Percentiles rank a stretch among this genome's conserved stretches.
These are phyloP conservation scores for Murraya koenigii DNA, from an alignment of 345 rosid genomes.

Conservation along the genomic window DNA sequence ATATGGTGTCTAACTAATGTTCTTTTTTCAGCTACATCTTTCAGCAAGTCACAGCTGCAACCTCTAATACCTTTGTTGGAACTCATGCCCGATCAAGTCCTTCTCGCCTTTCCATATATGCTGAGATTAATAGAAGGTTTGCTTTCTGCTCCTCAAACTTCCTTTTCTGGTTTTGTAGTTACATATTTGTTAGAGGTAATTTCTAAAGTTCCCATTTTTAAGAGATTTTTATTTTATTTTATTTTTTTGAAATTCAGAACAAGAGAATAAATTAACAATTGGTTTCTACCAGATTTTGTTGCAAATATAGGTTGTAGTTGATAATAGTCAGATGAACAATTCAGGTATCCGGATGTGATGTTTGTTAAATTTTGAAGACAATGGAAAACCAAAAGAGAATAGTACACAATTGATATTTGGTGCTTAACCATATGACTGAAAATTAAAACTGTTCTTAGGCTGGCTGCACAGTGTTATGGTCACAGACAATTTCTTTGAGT, in stretches of 20 bases:
- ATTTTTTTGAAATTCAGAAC: background rate
- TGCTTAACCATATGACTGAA: background rate
- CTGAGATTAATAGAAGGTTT: constrained; percentile 54
- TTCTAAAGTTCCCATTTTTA: no score
- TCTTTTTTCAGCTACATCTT: constrained; percentile 70
- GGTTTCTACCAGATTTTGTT: background rate
- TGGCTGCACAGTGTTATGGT: background rate
- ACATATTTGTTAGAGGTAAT: background rate
- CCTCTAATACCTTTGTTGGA: constrained; percentile 52
- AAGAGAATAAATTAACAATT: background rate
- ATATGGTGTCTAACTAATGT: background rate
- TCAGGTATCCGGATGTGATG: background rate
- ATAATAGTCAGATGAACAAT: background rate
- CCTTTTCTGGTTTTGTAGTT: constrained; percentile 7
- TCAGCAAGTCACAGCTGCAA: constrained; percentile 51
- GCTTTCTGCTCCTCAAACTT: constrained; percentile 15
- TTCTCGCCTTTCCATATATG: constrained; percentile 26
- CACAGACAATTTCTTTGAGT: background rate
- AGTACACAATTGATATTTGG: background rate
- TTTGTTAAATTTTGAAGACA: background rate
- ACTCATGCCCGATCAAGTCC: constrained; percentile 43
- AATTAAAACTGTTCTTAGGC: background rate
- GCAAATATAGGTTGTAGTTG: background rate
- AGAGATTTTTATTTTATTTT: background rate
- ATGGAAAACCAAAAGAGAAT: background rate